These are phyloP conservation scores for Pseudonitzschia multiseries DNA, from an alignment of 108 stramenopile species.

Conservation along the genomic window DNA sequence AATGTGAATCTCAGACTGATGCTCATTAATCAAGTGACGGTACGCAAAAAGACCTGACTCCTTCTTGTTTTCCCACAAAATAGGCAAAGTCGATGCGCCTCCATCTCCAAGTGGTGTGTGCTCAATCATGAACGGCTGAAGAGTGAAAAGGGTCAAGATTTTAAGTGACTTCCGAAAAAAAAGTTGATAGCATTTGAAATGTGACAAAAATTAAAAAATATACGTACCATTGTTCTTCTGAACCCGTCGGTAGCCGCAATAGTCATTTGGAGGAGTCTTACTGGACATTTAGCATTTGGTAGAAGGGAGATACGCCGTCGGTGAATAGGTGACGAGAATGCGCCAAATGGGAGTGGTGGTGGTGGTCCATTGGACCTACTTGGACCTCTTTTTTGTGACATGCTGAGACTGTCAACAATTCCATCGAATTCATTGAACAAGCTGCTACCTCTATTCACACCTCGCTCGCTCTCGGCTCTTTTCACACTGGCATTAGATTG, in stretches of 20 bases:
- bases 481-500: constrained; percentile 4
- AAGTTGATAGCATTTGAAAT: neutral
- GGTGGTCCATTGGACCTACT: neutral
- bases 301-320: constrained; percentile 67
- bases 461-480: neutral
- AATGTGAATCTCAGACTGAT: constrained; percentile 77
- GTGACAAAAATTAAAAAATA: neutral
- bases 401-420: neutral
- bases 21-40: constrained; percentile 53
- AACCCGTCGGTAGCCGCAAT: constrained; percentile 77
- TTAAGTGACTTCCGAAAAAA: neutral
- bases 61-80: constrained; percentile 65
- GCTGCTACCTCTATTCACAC: neutral
- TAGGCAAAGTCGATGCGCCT: constrained; percentile 68
- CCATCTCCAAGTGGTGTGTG: constrained; percentile 70
- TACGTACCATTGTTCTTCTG: constrained; percentile 39
- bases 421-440: constrained; percentile 1
- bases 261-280: constrained; percentile 68
- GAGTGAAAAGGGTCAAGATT: neutral
- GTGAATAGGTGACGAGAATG: constrained; percentile 59
- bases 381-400: neutral
- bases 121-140: constrained; percentile 63
- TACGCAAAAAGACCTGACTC: constrained; percentile 77
- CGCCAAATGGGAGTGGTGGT: constrained; percentile 52
- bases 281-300: constrained; percentile 45